phyloP scores from a whole-genome alignment of 2,329 filamentous ascomycete species.

The Grosmannia clavigera region DNA sequence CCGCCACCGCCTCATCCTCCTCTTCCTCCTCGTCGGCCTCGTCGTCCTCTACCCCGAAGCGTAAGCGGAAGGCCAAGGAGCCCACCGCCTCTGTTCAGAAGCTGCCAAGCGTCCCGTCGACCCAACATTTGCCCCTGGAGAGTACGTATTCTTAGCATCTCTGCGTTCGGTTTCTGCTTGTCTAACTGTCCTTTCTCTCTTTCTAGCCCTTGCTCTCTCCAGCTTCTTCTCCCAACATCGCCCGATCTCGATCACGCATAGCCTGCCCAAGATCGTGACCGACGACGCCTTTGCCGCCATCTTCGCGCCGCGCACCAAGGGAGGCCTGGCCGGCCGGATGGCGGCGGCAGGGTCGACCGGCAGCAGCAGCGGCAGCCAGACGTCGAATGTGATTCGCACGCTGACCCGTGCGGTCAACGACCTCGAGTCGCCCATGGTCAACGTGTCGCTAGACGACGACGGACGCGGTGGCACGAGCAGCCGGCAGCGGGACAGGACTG shows the following conservation, averaged over 20 bases:
- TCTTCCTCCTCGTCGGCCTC: conserved; percentile 12
- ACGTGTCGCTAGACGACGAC: conserved; percentile 30
- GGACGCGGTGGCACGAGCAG: conserved; percentile 12
- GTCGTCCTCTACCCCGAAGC: conserved; percentile 23
- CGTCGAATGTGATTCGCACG: conserved; percentile 54
- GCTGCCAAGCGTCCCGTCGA: conserved; percentile 63
- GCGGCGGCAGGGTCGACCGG: conserved; percentile 34
- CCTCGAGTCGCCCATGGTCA: conserved; percentile 45
- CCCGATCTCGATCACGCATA: conserved; percentile 77
- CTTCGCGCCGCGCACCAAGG: conserved; percentile 47
- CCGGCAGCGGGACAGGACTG: not conserved
- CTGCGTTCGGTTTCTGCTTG: not conserved
- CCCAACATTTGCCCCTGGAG: conserved; percentile 56
- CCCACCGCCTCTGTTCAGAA: conserved; percentile 28
- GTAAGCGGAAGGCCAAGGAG: conserved; percentile 47
- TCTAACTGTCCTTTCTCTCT: not conserved
- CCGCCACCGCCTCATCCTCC: conserved; percentile 16
- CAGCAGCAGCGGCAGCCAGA: conserved; percentile 31
- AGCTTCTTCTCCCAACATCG: conserved; percentile 94
- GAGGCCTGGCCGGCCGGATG: conserved; percentile 38
- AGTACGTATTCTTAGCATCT: conserved; percentile 31
- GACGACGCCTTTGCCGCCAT: conserved; percentile 73
- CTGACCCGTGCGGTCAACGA: conserved; percentile 47
- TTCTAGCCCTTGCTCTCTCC: conserved; percentile 68
- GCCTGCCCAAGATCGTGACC: conserved; percentile 60